Evolutionary conservation across 2,329 filamentous ascomycete species (phyloP), one percentile per base, ranked within the genome.

Genomic region (Penicillium sp.): DNA sequence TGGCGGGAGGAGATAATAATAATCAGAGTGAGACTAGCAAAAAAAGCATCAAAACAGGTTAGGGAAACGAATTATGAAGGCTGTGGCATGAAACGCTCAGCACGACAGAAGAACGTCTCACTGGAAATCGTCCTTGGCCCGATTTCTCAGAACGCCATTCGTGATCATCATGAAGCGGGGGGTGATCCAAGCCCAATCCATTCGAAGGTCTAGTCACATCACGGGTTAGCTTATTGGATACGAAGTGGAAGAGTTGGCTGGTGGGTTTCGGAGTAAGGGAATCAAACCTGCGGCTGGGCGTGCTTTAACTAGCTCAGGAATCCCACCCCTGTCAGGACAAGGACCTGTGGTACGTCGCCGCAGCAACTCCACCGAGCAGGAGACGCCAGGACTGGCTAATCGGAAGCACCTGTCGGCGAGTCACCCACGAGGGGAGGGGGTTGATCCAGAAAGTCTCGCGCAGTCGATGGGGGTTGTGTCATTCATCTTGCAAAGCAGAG

Each of bases 211-310:
- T 62, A 57, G 58, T 56, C 67, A 59, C 62, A 69, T 64, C 56
- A 58, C 58, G 62, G 55, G 61, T 59, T 62, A 65, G 66, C 60
- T 67, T 64, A 68, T 67, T 66, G 65, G 63, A 70, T 70, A 66
- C 60, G 60, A 67, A 67, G 53, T 60, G 60, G 60, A 58, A 56
- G 62, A 59, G 66, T 58, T 60, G 51, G 49, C 58, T 60, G 54
- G 63, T 64, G 65, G 67, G 63, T 62, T 64, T 69, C 66, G 62
- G 66, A 61, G 61, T 56, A 60, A 68, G 65, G 60, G 59, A 67
- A 62, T 62, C 67, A 68, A 61, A 62, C 65, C 63, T 67, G 65
- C 60, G 52, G 64, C 64, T 65, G 61, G 57, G 63, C 60, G 61
- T 61, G 61, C 63, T 65, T 60, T 64, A 64, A 61, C 60, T 62